phyloP scores from a whole-genome alignment of 1,139 yeast species.

The Zygosaccharomyces pseudobailii region DNA sequence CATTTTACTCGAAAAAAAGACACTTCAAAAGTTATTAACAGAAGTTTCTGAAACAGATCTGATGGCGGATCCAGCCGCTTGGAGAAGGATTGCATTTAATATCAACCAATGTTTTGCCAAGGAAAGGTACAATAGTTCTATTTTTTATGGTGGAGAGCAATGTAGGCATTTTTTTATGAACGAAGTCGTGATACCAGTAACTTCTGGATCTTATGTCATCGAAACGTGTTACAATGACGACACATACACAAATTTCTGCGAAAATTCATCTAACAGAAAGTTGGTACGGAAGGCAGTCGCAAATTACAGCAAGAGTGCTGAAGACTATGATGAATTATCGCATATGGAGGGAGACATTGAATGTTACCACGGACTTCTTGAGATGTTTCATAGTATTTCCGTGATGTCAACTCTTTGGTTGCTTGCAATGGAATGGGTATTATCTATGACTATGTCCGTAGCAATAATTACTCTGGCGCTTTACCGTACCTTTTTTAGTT shows the following conservation, averaged over 20 bases:
- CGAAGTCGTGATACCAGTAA: not conserved
- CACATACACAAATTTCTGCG: not conserved
- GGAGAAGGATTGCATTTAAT: not conserved
- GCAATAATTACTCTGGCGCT: not conserved
- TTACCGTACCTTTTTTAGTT: not conserved
- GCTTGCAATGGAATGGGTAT: not conserved
- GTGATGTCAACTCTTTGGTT: not conserved
- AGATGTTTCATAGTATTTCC: not conserved
- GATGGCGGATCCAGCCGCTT: not conserved
- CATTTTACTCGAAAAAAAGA: not conserved
- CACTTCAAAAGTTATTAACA: not conserved
- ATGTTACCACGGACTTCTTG: not conserved
- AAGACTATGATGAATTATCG: not conserved
- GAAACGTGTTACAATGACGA: not conserved
- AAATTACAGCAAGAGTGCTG: not conserved
- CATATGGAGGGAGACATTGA: not conserved
- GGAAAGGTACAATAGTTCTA: not conserved
- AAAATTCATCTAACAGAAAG: not conserved
- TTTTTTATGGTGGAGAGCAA: not conserved
- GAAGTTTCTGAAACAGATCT: not conserved
- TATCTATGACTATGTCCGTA: not conserved
- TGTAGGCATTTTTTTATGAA: not conserved
- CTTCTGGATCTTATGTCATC: not conserved
- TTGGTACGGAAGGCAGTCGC: not conserved
- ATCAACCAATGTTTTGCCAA: not conserved